Percentiles rank a stretch among this genome's conserved stretches.
Conservation (phyloP, 2,329 filamentous ascomycete species). For the Boeremia lycopersici region DNA sequence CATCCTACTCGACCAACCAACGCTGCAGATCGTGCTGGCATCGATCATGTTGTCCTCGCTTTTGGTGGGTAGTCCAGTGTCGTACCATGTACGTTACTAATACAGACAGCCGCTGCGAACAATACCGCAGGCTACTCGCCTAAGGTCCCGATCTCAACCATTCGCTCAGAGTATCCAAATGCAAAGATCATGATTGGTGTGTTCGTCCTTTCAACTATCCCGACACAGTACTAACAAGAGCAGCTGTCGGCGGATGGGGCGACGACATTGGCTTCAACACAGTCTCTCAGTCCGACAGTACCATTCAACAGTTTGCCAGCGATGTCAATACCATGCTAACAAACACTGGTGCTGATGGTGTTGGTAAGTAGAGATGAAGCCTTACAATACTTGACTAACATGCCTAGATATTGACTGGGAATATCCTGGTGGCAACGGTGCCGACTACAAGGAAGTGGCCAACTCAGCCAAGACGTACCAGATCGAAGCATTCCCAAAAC, state of each 20-base stretch:
- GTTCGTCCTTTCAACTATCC: background rate
- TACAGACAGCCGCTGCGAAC: slow-evolving; percentile 41
- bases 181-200: slow-evolving; percentile 66
- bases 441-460: slow-evolving; percentile 68
- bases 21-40: slow-evolving; percentile 37
- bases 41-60: slow-evolving; percentile 45
- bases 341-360: slow-evolving; percentile 68
- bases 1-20: slow-evolving; percentile 38
- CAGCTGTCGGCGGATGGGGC: slow-evolving; percentile 76
- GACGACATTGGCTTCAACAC: slow-evolving; percentile 67
- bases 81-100: background rate
- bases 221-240: background rate
- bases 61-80: slow-evolving; percentile 23
- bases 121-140: slow-evolving; percentile 57
- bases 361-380: slow-evolving; percentile 50
- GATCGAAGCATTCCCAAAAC: slow-evolving; percentile 65
- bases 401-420: slow-evolving; percentile 70
- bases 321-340: slow-evolving; percentile 70
- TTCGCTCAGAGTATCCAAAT: slow-evolving; percentile 60
- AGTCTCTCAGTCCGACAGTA: slow-evolving; percentile 59
- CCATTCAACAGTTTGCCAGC: slow-evolving; percentile 64
- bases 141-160: slow-evolving; percentile 58
- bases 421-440: slow-evolving; percentile 67
- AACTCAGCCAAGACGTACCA: slow-evolving; percentile 66
- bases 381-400: background rate